A percentile compares a stretch with the other conserved stretches of the same genome.
phyloP scores from a whole-genome alignment of 331 rosid genomes.

The Dryas integrifolia region DNA sequence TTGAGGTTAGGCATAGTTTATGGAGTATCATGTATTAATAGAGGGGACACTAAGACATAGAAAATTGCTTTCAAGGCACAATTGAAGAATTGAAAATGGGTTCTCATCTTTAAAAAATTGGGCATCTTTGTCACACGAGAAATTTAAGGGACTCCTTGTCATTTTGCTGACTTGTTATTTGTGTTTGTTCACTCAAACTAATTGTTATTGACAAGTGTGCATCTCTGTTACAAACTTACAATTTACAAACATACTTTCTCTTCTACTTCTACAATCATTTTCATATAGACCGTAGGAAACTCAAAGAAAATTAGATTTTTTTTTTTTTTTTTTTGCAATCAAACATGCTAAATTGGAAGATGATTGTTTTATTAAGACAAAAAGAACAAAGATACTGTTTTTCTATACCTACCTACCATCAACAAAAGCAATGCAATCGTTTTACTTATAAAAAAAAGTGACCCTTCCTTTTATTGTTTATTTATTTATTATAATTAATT shows the following conservation, averaged over 20 bases:
- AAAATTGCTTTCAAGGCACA: conserved; percentile 34
- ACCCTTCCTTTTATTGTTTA: no score
- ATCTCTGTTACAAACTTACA: not conserved
- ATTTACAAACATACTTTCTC: not conserved
- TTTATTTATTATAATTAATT: no score
- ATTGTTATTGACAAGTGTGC: conserved; percentile 26
- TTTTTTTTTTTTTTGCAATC: not conserved
- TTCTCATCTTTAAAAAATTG: not conserved
- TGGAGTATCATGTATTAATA: not conserved
- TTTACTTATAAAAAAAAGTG: no score
- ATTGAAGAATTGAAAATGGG: conserved; percentile 17
- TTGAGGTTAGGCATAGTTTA: conserved; percentile 9
- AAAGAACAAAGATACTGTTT: no score
- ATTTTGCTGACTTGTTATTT: conserved; percentile 11
- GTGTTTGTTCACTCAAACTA: conserved; percentile 12
- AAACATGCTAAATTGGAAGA: not conserved
- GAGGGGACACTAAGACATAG: conserved; percentile 21
- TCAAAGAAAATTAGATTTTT: not conserved
- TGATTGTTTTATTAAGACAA: no score
- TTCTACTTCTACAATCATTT: not conserved
- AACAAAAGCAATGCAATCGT: no score
- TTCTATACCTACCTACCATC: no score
- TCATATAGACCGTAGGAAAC: not conserved
- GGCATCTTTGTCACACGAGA: conserved; percentile 34
- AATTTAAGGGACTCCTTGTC: conserved; percentile 38